These are phyloP conservation scores for Adansonia digitata DNA, from an alignment of 345 rosid species.

Conservation along the genomic window DNA sequence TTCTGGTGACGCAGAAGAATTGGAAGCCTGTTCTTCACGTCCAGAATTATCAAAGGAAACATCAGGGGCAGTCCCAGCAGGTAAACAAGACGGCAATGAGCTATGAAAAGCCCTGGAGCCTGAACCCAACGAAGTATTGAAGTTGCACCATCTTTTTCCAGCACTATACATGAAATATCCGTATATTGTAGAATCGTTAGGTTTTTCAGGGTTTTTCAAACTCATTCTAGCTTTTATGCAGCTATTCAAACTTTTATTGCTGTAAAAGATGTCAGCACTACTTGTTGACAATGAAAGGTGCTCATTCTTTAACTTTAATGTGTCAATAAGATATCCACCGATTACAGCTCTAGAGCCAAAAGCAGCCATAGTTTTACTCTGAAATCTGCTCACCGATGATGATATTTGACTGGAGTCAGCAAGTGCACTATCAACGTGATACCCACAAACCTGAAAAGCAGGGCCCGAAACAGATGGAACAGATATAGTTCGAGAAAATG, in stretches of 20 bases:
- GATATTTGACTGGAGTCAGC: conserved; percentile 32
- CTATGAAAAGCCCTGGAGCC: conserved; percentile 52
- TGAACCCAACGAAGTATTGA: conserved; percentile 27
- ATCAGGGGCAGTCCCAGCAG: conserved; percentile 69
- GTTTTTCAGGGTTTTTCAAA: conserved; percentile 39
- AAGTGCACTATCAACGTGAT: conserved; percentile 65
- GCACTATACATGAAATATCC: conserved; percentile 51
- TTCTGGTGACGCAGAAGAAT: conserved; percentile 37
- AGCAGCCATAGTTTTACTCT: conserved; percentile 47
- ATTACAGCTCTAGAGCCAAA: conserved; percentile 34
- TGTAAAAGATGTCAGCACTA: conserved; percentile 26
- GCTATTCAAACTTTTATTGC: conserved; percentile 25
- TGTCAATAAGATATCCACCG: conserved; percentile 29
- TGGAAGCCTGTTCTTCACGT: conserved; percentile 49
- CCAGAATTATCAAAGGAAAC: conserved; percentile 55
- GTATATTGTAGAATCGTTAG: conserved; percentile 33
- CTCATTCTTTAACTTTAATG: conserved; percentile 31
- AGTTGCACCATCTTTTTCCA: conserved; percentile 46
- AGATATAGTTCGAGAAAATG: conserved; percentile 71
- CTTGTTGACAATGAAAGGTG: conserved; percentile 19
- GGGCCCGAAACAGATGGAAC: conserved; percentile 94
- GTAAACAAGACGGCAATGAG: conserved; percentile 35
- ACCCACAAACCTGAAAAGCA: conserved; percentile 71
- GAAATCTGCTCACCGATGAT: conserved; percentile 20
- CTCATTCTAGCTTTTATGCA: conserved; percentile 60